A percentile compares a stretch with the other conserved stretches of the same genome.
These are phyloP conservation scores for Cercophora scortea DNA, from an alignment of 495 filamentous ascomycete genomes.

Conservation along the genomic window DNA sequence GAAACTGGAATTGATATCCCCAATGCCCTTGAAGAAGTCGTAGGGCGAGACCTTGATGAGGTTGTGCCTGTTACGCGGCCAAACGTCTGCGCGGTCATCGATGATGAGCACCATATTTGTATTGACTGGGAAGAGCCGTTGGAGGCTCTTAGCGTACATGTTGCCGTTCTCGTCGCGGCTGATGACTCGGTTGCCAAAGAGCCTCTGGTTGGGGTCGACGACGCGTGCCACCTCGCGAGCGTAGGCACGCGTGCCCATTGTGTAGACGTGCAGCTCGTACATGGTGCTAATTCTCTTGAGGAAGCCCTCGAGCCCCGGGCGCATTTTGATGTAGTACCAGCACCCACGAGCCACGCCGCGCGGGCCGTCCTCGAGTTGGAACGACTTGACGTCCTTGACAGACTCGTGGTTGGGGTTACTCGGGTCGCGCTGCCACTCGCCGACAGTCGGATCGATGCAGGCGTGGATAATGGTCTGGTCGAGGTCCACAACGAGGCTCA, in stretches of 20 bases:
- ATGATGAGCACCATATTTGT: slow-evolving; percentile 99
- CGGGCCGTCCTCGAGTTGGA: slow-evolving; percentile 84
- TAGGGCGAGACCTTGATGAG: slow-evolving; percentile 92
- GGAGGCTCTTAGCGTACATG: slow-evolving; percentile 79
- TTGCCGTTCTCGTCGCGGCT: slow-evolving; percentile 95
- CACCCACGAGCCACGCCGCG: slow-evolving; percentile 54
- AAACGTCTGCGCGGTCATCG: slow-evolving; percentile 96
- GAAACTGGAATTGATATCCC: slow-evolving; percentile 98
- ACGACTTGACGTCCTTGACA: slow-evolving; percentile 76
- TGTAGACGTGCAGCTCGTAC: slow-evolving; percentile 97
- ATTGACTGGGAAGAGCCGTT: slow-evolving; percentile 89
- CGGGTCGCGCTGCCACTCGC: slow-evolving; percentile 86
- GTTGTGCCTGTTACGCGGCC: slow-evolving; percentile 86
- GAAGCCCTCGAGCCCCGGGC: slow-evolving; percentile 83
- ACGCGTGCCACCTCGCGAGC: slow-evolving; percentile 86
- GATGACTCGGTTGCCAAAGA: slow-evolving; percentile 91
- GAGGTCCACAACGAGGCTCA: slow-evolving; percentile 92
- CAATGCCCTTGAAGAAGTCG: slow-evolving; percentile 96
- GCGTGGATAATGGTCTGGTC: slow-evolving; percentile 99
- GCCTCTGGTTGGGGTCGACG: slow-evolving; percentile 80
- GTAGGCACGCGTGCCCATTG: slow-evolving; percentile 95
- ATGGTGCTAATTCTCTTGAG: slow-evolving; percentile 68
- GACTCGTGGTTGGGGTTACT: slow-evolving; percentile 86
- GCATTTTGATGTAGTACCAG: slow-evolving; percentile 98
- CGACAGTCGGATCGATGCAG: slow-evolving; percentile 92